Conservation (phyloP, 352 stramenopile species). For the Poterioochromonas sp. region DNA sequence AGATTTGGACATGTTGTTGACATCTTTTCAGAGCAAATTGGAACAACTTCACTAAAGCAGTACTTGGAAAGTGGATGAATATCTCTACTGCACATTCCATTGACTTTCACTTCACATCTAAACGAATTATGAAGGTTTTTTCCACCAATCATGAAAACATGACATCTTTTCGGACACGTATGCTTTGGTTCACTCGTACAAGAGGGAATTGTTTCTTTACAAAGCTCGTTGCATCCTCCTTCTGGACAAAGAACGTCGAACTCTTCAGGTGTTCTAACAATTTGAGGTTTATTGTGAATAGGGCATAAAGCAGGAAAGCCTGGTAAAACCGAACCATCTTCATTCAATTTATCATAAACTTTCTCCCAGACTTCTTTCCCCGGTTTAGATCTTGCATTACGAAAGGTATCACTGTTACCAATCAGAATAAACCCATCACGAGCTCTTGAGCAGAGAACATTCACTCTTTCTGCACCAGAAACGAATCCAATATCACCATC, state of each 20-base stretch:
- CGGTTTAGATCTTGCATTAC: background rate
- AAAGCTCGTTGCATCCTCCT: conserved; percentile 53
- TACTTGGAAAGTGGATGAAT: too few species aligned
- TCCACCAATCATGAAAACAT: conserved; percentile 20
- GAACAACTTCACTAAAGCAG: too few species aligned
- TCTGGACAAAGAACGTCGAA: conserved; percentile 50
- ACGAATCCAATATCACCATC: conserved; percentile 60
- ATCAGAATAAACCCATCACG: conserved; percentile 56
- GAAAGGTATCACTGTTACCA: conserved; percentile 44
- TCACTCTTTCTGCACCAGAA: conserved; percentile 58
- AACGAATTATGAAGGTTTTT: too few species aligned
- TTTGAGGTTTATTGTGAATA: conserved; percentile 33
- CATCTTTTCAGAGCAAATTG: too few species aligned
- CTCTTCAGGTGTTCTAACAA: conserved; percentile 45
- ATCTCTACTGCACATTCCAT: too few species aligned
- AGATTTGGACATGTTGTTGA: background rate
- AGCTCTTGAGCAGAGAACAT: conserved; percentile 57
- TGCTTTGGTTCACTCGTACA: conserved; percentile 24
- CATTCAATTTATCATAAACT: background rate
- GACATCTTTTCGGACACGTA: conserved; percentile 49
- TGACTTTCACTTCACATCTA: background rate
- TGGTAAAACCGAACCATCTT: background rate
- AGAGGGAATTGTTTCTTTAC: conserved; percentile 45
- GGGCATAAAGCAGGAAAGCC: background rate
- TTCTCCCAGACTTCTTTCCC: background rate